Evolutionary conservation across 768 basidiomycete genomes (phyloP).

Genomic region (Pulveroboletus sp.): DNA sequence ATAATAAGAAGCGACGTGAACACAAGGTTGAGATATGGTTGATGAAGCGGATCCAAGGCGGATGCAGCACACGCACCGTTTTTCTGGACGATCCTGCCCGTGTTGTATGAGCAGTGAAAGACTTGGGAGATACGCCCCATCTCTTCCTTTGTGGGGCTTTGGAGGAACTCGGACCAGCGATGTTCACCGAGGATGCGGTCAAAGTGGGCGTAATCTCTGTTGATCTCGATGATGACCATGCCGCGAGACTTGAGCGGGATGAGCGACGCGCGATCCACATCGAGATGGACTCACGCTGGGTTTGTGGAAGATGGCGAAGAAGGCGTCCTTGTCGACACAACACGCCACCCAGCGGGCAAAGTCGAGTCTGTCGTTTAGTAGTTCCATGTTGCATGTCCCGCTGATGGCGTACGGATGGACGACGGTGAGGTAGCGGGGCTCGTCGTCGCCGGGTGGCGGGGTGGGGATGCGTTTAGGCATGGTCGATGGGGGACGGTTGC

Average conservation of each 20-base stretch:
- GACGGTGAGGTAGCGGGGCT: conserved; percentile 44
- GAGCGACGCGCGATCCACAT: neutral
- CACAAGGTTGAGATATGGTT: neutral
- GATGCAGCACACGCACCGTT: conserved; percentile 31
- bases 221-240: conserved; percentile 45
- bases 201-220: conserved; percentile 29
- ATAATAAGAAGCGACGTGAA: neutral
- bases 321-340: conserved; percentile 32
- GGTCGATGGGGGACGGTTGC: conserved; percentile 5
- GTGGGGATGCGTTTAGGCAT: conserved; percentile 44
- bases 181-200: conserved; percentile 42
- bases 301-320: conserved; percentile 44
- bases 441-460: conserved; percentile 43
- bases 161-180: conserved; percentile 40
- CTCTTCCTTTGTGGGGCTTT: conserved; percentile 30
- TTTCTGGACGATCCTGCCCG: conserved; percentile 43
- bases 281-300: conserved; percentile 37
- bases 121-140: conserved; percentile 28
- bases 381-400: conserved; percentile 39
- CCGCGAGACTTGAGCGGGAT: conserved; percentile 35
- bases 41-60: neutral
- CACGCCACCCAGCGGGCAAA: conserved; percentile 45
- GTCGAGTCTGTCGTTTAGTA: conserved; percentile 34
- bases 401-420: conserved; percentile 41
- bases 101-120: conserved; percentile 39